Evolutionary conservation across 108 stramenopile species (phyloP), one percentile per base, ranked within the genome.

Genomic region (Epithemia pelagica): DNA sequence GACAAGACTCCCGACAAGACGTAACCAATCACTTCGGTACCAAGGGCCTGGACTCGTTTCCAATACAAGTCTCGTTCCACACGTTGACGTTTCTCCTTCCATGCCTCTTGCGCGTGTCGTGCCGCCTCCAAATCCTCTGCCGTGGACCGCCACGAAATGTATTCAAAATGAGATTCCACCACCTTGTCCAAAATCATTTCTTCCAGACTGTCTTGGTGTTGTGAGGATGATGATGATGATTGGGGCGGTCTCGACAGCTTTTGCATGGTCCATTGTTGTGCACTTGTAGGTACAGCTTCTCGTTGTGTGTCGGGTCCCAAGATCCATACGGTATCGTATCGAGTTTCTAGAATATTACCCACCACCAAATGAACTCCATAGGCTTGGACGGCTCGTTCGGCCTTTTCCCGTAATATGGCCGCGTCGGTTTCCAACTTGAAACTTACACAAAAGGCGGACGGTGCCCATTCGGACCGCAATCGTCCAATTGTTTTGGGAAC

Each of bases 391-490:
- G 97, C 94, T 55, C 75, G 71, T 60, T 78, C 78, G 19, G 95
- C 92, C 80, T 98, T 99, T 64, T 78, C 62, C 7, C 82, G 75
- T 54, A 99, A 76, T 19, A 98, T 83, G 8, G 71, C 61, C 5
- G 60, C 28, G 78, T 99, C 97, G 0, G 99, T 99, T 83, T 99
- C 99, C 52, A 99, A 84, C 70, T 98, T 98, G 90, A 99, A 99
- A 52, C 91, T 89, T n/a, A 96, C 91, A 5, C 92, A 77, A 74
- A 96, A 98, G 23, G 93, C 89, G 54, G 83, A 59, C 19, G 99
- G 96, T 32, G 94, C 94, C 97, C 97, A 99, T 20, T 62, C 54
- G 1, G 10, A 53, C 56, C 87, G 73, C 21, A 98, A 56, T 30
- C 69, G 56, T 26, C 89, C 88, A 58, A 99, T 90, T 19, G 82